Conservation (phyloP, 2,329 filamentous ascomycete species). For the Pleoardoris graminearum region DNA sequence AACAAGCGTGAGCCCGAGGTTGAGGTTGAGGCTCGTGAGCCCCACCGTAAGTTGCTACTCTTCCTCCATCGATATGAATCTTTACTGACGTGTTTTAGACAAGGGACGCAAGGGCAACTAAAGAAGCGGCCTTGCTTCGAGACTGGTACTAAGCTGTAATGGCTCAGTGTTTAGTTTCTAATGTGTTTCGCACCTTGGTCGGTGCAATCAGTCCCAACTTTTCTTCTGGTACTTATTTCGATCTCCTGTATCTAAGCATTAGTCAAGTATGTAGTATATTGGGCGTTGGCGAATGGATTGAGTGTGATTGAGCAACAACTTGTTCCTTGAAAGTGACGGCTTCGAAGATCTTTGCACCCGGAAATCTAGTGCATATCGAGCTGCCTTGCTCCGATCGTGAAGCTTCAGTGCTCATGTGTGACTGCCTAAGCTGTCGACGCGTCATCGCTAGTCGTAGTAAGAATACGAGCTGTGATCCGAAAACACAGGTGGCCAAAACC, state of each 20-base stretch:
- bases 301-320: not conserved
- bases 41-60: not conserved
- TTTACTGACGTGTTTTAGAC: not conserved
- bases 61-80: not conserved
- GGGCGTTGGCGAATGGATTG: not conserved
- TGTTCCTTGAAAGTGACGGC: no score
- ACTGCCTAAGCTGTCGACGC: not conserved
- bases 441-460: not conserved
- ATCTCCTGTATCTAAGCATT: not conserved
- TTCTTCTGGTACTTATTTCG: not conserved
- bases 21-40: not conserved
- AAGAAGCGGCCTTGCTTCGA: not conserved
- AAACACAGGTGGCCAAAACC: no score
- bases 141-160: not conserved
- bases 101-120: conserved; percentile 1
- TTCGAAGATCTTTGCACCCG: no score
- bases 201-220: not conserved
- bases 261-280: conserved; percentile 6
- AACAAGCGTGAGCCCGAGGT: not conserved
- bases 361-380: not conserved
- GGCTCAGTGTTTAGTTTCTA: not conserved
- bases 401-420: not conserved
- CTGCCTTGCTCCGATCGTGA: not conserved
- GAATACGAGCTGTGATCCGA: no score
- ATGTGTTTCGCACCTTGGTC: not conserved